Conservation (phyloP, 2,329 filamentous ascomycete species). For the Penicillium corylophilum region DNA sequence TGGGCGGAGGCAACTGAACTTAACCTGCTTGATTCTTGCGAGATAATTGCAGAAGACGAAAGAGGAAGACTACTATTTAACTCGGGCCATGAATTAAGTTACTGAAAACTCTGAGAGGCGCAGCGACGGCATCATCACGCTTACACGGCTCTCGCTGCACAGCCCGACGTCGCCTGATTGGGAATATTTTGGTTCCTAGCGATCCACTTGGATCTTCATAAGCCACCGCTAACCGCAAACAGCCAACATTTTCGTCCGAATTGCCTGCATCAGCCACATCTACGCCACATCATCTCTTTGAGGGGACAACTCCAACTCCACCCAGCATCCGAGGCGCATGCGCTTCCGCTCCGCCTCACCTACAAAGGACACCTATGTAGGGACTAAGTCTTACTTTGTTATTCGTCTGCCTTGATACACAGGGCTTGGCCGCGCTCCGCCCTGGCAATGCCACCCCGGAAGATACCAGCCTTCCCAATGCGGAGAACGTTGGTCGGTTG, state of each 20-base stretch:
- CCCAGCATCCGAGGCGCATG: not conserved
- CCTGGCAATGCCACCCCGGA: not conserved
- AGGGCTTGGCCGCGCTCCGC: not conserved
- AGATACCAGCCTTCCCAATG: not conserved
- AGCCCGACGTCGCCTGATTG: not conserved
- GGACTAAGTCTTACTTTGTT: not conserved
- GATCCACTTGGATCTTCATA: conserved; percentile 6
- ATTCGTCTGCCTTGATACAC: not conserved
- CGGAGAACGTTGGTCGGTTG: not conserved
- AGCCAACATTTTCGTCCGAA: not conserved
- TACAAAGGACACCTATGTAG: not conserved
- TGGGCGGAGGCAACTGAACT: not conserved
- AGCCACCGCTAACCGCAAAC: not conserved
- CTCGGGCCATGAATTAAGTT: not conserved
- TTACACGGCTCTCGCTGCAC: not conserved
- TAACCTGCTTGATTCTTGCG: not conserved
- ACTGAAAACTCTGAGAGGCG: not conserved
- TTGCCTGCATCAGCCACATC: not conserved
- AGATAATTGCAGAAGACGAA: not conserved
- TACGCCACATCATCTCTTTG: no score
- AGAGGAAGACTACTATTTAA: not conserved
- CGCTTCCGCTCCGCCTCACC: not conserved
- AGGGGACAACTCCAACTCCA: no score
- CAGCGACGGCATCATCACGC: not conserved
- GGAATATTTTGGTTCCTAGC: conserved; percentile 3